Conservation (phyloP, 2,329 filamentous ascomycete species). For the Trichoderma aggressivum region DNA sequence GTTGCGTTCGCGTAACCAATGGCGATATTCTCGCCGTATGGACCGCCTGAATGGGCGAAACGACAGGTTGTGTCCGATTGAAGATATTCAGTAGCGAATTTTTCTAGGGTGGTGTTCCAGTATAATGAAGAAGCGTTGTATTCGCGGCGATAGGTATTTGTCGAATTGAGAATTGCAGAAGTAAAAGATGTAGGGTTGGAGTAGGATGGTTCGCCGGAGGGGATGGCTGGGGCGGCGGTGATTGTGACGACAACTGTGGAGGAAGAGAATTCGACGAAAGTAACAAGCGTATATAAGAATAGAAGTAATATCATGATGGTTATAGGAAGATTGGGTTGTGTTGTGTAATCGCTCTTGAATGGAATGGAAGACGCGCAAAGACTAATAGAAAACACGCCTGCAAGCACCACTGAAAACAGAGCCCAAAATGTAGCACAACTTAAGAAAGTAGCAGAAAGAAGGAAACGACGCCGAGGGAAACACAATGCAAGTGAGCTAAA, state of each 20-base stretch:
- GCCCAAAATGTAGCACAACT: not conserved
- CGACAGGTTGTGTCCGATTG: constrained; percentile 38
- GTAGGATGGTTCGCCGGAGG: constrained; percentile 36
- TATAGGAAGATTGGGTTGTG: not conserved
- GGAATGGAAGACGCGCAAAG: not conserved
- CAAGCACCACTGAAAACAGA: not conserved
- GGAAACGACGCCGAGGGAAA: not conserved
- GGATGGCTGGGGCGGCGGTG: constrained; percentile 33
- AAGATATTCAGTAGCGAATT: constrained; percentile 52
- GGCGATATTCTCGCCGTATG: constrained; percentile 73
- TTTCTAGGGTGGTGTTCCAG: constrained; percentile 65
- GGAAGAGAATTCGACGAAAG: not conserved
- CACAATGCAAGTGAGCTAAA: not conserved
- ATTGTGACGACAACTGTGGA: constrained; percentile 27
- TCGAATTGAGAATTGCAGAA: constrained; percentile 59
- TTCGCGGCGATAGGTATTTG: constrained; percentile 61
- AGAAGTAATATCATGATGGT: not conserved
- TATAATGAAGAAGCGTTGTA: constrained; percentile 57
- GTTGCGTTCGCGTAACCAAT: constrained; percentile 61
- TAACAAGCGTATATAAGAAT: not conserved
- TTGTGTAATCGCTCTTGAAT: not conserved
- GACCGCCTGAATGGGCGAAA: constrained; percentile 57
- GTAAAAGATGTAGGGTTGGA: constrained; percentile 38
- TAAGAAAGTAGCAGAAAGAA: not conserved
- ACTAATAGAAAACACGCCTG: not conserved